Conservation (phyloP, 768 basidiomycete species). For the Boletus reticuloceps region DNA sequence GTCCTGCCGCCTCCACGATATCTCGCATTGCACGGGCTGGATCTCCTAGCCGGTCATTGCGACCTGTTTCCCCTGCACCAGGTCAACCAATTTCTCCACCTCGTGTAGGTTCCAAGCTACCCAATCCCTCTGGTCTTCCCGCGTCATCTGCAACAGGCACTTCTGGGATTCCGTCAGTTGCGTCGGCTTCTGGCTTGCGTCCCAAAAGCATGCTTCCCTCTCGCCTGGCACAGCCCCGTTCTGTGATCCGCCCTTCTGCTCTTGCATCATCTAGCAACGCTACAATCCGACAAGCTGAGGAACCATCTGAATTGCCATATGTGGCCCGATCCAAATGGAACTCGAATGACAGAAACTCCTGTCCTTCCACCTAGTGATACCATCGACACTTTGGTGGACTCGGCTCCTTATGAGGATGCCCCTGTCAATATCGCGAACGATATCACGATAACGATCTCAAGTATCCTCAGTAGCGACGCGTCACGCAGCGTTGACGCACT, state of each 20-base stretch:
- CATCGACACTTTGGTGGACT: slow-evolving; percentile 35
- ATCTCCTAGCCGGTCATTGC: slow-evolving; percentile 36
- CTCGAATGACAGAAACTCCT: slow-evolving; percentile 10
- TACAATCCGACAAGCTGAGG: slow-evolving; percentile 23
- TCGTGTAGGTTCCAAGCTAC: slow-evolving; percentile 41
- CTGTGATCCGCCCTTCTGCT: slow-evolving; percentile 34
- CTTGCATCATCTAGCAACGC: slow-evolving; percentile 21
- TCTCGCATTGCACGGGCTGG: slow-evolving; percentile 44
- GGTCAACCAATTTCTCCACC: slow-evolving; percentile 51
- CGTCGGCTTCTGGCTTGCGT: slow-evolving; percentile 41
- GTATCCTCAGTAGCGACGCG: slow-evolving; percentile 85
- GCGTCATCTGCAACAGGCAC: slow-evolving; percentile 5
- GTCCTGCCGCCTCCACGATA: slow-evolving; percentile 40
- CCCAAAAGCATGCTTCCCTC: slow-evolving; percentile 75
- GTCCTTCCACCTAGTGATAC: slow-evolving; percentile 21
- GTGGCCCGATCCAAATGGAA: slow-evolving; percentile 18
- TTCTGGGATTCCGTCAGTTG: slow-evolving; percentile 31
- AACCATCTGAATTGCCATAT: slow-evolving; percentile 32
- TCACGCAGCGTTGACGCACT: slow-evolving; percentile 86
- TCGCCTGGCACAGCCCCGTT: slow-evolving; percentile 64
- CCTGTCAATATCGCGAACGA: slow-evolving; percentile 41
- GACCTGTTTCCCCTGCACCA: slow-evolving; percentile 38
- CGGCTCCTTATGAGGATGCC: slow-evolving; percentile 22
- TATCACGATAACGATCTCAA: slow-evolving; percentile 81
- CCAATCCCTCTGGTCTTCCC: slow-evolving; percentile 22